These are phyloP conservation scores for Barnettozyma sp. DNA, from an alignment of 805 yeast genomes.

Conservation along the genomic window DNA sequence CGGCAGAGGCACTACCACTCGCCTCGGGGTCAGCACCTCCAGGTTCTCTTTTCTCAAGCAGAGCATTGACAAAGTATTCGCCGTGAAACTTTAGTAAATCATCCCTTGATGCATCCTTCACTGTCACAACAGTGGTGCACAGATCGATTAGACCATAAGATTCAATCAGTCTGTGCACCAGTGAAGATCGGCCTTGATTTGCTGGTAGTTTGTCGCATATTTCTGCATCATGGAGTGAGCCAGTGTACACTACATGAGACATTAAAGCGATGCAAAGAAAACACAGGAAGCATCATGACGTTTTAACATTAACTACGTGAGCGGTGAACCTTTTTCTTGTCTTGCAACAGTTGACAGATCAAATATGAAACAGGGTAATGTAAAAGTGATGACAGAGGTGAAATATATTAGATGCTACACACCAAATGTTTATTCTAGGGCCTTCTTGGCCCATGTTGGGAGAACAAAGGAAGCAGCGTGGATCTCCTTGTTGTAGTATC, in stretches of 20 bases:
- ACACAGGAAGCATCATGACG: too few relatives aligned
- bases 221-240: constrained; percentile 10
- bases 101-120: constrained; percentile 24
- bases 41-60: constrained; percentile 27
- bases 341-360: too few relatives aligned
- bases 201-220: constrained; percentile 43
- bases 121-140: constrained; percentile 26
- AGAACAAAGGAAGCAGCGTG: constrained; percentile 86
- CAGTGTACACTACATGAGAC: constrained; percentile 9
- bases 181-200: constrained; percentile 42
- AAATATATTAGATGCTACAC: neutral
- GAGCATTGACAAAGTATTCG: constrained; percentile 30
- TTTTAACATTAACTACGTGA: too few relatives aligned
- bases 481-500: constrained; percentile 76
- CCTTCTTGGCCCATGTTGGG: constrained; percentile 81
- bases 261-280: too few relatives aligned
- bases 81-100: constrained; percentile 49
- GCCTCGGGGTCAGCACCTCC: constrained; percentile 2
- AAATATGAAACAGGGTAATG: constrained; percentile 1
- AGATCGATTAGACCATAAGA: constrained; percentile 33
- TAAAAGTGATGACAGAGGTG: neutral
- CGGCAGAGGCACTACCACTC: constrained; percentile 7
- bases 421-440: constrained; percentile 28
- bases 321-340: too few relatives aligned
- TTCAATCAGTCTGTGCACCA: constrained; percentile 35